Evolutionary conservation across 1,284 basidiomycete species (phyloP).

Genomic region (Cystobasidiaceae sp.): DNA sequence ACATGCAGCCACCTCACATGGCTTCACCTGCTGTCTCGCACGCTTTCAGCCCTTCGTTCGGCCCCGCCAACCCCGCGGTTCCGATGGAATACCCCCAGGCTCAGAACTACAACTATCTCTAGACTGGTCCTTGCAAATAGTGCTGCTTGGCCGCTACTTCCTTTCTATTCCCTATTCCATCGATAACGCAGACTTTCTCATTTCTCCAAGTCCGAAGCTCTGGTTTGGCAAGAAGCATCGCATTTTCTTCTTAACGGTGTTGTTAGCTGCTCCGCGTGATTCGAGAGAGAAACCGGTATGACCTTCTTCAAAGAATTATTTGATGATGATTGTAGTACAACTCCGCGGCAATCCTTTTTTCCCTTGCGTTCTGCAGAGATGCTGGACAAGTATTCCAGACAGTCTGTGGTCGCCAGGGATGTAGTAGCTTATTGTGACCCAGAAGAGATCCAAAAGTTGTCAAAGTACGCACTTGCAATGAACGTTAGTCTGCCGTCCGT

Average conservation of each 20-base stretch:
- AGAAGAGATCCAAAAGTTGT: conserved; percentile 6
- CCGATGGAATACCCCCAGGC: conserved; percentile 27
- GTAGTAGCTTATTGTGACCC: too few relatives aligned
- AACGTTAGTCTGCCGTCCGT: not conserved
- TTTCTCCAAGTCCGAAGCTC: too few relatives aligned
- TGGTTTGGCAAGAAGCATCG: too few relatives aligned
- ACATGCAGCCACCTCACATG: conserved; percentile 30
- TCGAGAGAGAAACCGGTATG: too few relatives aligned
- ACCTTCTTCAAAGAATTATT: too few relatives aligned
- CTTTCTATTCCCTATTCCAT: not conserved
- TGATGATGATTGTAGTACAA: too few relatives aligned
- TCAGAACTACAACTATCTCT: conserved; percentile 30
- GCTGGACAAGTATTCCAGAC: too few relatives aligned
- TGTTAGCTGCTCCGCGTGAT: too few relatives aligned
- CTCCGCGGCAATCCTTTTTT: too few relatives aligned
- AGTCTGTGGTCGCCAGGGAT: too few relatives aligned
- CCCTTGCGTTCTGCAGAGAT: too few relatives aligned
- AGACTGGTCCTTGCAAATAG: not conserved
- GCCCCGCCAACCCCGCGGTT: conserved; percentile 14
- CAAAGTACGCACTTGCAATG: conserved; percentile 10
- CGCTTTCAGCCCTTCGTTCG: conserved; percentile 29
- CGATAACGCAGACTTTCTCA: not conserved
- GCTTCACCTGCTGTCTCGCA: conserved; percentile 27
- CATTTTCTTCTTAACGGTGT: too few relatives aligned
- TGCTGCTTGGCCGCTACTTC: not conserved